Percentiles rank a stretch among this genome's conserved stretches.
These are phyloP conservation scores for Quercus variabilis DNA, from an alignment of 306 rosid species.

Conservation along the genomic window DNA sequence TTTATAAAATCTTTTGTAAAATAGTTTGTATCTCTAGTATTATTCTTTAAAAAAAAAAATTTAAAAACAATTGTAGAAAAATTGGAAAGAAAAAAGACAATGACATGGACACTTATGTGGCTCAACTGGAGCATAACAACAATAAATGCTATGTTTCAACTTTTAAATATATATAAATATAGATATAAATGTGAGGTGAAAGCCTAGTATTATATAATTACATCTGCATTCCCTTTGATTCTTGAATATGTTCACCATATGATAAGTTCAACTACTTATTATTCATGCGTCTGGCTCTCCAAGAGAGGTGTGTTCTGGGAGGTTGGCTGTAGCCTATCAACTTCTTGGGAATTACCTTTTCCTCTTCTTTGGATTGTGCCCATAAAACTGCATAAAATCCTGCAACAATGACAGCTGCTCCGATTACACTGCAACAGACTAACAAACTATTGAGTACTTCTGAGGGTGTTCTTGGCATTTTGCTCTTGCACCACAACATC, in stretches of 20 bases:
- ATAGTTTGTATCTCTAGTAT: too few relatives aligned
- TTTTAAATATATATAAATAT: too few relatives aligned
- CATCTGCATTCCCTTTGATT: neutral
- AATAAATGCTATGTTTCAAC: too few relatives aligned
- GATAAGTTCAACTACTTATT: neutral
- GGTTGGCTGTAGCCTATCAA: constrained; percentile 21
- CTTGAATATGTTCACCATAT: neutral
- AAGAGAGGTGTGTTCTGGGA: constrained; percentile 35
- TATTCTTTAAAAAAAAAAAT: too few relatives aligned
- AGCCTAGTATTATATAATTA: too few relatives aligned
- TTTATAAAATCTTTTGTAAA: too few relatives aligned
- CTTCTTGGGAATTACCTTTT: constrained; percentile 7
- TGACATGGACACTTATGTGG: accelerated
- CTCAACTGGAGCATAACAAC: accelerated
- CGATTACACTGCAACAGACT: constrained; percentile 36
- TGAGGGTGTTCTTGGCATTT: neutral
- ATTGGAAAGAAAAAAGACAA: too few relatives aligned
- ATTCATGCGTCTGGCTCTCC: constrained; percentile 8
- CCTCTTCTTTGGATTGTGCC: constrained; percentile 52
- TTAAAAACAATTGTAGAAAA: too few relatives aligned
- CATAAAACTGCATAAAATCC: constrained; percentile 62
- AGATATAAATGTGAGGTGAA: too few relatives aligned
- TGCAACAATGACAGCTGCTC: constrained; percentile 40
- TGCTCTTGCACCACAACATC: too few relatives aligned
- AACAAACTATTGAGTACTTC: neutral